Percentiles rank a stretch among this genome's conserved stretches.
Conservation (phyloP, 1,284 basidiomycete genomes). For the Malassezia yamatoensis region DNA sequence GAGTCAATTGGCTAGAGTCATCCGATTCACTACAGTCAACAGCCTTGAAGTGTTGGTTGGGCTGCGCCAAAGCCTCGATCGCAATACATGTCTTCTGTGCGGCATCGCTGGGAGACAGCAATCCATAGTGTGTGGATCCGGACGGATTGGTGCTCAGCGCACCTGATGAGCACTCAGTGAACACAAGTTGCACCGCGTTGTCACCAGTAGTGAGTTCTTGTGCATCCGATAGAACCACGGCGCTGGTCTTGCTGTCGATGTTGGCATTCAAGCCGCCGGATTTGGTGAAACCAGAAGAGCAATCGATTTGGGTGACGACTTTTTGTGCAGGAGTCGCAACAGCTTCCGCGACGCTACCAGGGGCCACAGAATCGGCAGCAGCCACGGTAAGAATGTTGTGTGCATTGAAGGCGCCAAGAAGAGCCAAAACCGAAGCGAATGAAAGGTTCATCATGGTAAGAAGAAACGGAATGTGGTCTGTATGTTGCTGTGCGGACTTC, state of each 20-base stretch:
- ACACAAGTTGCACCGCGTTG: not conserved
- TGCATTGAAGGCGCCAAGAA: not conserved
- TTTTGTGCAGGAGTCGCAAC: not conserved
- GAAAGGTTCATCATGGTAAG: not conserved
- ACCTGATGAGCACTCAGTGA: constrained; percentile 13
- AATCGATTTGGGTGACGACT: constrained; percentile 10
- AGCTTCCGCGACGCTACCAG: not conserved
- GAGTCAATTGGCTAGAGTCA: constrained; percentile 14
- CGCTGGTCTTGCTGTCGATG: not conserved
- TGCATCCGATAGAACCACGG: not conserved
- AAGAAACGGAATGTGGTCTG: not conserved
- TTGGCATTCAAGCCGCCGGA: not conserved
- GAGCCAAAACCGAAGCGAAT: not conserved
- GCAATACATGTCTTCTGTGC: constrained; percentile 1
- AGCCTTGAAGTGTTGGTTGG: constrained; percentile 1
- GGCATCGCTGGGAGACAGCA: not conserved
- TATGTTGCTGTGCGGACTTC: not conserved
- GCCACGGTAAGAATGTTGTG: not conserved
- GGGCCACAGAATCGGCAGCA: not conserved
- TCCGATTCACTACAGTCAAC: constrained; percentile 8
- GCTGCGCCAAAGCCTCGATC: not conserved
- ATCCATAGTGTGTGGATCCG: constrained; percentile 9
- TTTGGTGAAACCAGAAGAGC: constrained; percentile 2
- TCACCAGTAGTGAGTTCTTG: not conserved
- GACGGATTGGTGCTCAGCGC: not conserved